Evolutionary conservation across 164 flowering plant genomes (phyloP), one percentile per base, ranked within the genome.

Genomic region (Malania oleifera): DNA sequence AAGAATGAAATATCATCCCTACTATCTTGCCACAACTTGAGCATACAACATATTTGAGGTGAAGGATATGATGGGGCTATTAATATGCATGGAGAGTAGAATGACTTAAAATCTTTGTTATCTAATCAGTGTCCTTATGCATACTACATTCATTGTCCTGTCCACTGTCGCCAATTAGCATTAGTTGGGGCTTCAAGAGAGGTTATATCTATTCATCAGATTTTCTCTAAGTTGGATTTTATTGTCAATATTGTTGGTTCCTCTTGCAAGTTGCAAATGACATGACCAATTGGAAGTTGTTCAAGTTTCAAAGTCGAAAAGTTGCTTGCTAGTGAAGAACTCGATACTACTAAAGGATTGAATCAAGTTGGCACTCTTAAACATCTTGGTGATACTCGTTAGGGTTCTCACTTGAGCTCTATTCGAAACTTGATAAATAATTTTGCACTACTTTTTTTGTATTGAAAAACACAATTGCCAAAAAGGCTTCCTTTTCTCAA

Each of bases 211-310:
- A 9, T 31, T 31, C 35, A 31, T 31, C 35, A 31, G 9, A 31
- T 31, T 9, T 31, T 31, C 35, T 4, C 9, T 4, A 31, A 4
- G 35, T 31, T 31, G 9, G 9, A 4, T 31, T 31, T 31, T 17
- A 43, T 58, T 20, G 20, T 58, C 2, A 47, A 47, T 58, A 14
- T 58, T 17, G 29, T 58, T 17, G 25, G 11, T 18, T n/a, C 19
- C 17, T 58, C 62, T 58, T 37, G n/a, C n/a, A n/a, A n/a, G n/a
- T n/a, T n/a, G n/a, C 1, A 56, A 56, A 15, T 4, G 49, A 3
- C 25, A 45, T 8, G 53, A 46, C 31, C 52, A 47, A 22, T 28
- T 45, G 20, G 17, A 28, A 12, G 52, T 8, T n/a, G 24, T 3
- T 4, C 22, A 45, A 12, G 26, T 0, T 2, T 8, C 26, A 29